A percentile compares a stretch with the other conserved stretches of the same genome.
These are phyloP conservation scores for Cordyceps tenuipes DNA, from an alignment of 2,329 filamentous ascomycete species.

Conservation along the genomic window DNA sequence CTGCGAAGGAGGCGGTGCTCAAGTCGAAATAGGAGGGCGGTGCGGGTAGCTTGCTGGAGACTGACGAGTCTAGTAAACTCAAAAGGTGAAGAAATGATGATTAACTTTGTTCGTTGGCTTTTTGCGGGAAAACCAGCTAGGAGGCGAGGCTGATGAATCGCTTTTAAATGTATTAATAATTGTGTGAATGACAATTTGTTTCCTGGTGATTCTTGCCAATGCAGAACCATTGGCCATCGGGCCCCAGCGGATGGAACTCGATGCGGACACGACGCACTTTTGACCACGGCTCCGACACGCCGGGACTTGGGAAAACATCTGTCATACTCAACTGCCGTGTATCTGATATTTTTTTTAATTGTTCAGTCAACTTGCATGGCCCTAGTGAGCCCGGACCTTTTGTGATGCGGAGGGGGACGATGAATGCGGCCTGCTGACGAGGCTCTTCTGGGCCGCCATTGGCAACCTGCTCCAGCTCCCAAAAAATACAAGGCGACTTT, in stretches of 20 bases:
- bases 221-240: slow-evolving; percentile 15
- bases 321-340: slow-evolving; percentile 17
- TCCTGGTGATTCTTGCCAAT: slow-evolving; percentile 10
- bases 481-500: slow-evolving; percentile 16
- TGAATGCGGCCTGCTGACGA: slow-evolving; percentile 17
- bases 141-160: too few relatives aligned
- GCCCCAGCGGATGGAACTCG: slow-evolving; percentile 4
- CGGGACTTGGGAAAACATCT: slow-evolving; percentile 13
- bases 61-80: too few relatives aligned
- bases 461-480: background rate
- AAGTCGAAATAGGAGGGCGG: background rate
- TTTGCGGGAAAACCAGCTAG: too few relatives aligned
- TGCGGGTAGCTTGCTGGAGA: background rate
- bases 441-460: slow-evolving; percentile 23
- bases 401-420: background rate
- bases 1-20: slow-evolving; percentile 1
- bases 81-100: too few relatives aligned
- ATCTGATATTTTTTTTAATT: slow-evolving; percentile 16
- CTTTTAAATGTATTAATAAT: too few relatives aligned
- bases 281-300: slow-evolving; percentile 12
- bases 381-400: slow-evolving; percentile 18
- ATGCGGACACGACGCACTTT: slow-evolving; percentile 16
- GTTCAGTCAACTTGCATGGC: slow-evolving; percentile 15
- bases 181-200: too few relatives aligned
- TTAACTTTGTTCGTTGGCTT: too few relatives aligned